Evolutionary conservation across 352 stramenopile genomes (phyloP).

Genomic region (Blastocystis sp.): DNA sequence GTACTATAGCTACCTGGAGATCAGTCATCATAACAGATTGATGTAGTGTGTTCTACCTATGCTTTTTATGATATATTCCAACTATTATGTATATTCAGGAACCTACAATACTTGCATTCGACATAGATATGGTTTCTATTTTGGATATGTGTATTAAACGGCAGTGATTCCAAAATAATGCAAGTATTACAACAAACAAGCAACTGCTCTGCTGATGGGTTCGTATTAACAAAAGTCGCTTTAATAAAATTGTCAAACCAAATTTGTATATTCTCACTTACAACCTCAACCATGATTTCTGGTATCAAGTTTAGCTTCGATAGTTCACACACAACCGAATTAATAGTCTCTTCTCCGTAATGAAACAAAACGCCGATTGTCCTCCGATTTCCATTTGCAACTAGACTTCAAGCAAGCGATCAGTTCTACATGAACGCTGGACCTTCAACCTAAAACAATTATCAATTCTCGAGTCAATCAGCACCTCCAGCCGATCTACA

Average conservation of each 20-base stretch:
- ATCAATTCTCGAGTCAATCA: not conserved
- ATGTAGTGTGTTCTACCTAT: too few relatives aligned
- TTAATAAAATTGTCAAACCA: slow-evolving; percentile 45
- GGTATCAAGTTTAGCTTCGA: not conserved
- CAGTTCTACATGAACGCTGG: not conserved
- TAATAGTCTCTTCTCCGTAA: not conserved
- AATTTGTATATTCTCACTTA: not conserved
- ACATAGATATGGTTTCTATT: not conserved
- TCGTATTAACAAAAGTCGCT: not conserved
- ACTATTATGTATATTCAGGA: not conserved
- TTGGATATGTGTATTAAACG: too few relatives aligned
- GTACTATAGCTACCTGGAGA: too few relatives aligned
- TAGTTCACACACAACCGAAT: not conserved
- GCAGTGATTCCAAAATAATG: not conserved
- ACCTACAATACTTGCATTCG: not conserved
- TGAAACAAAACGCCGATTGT: not conserved
- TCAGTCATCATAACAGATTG: too few relatives aligned
- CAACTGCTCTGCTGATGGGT: not conserved
- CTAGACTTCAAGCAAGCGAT: not conserved
- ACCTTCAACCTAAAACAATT: not conserved
- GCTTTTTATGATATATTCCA: not conserved
- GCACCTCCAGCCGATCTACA: not conserved
- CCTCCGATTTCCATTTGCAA: not conserved
- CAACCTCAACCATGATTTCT: not conserved
- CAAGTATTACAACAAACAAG: not conserved